These are phyloP conservation scores for Aspergillus cejpii DNA, from an alignment of 2,329 filamentous ascomycete genomes.

Conservation along the genomic window DNA sequence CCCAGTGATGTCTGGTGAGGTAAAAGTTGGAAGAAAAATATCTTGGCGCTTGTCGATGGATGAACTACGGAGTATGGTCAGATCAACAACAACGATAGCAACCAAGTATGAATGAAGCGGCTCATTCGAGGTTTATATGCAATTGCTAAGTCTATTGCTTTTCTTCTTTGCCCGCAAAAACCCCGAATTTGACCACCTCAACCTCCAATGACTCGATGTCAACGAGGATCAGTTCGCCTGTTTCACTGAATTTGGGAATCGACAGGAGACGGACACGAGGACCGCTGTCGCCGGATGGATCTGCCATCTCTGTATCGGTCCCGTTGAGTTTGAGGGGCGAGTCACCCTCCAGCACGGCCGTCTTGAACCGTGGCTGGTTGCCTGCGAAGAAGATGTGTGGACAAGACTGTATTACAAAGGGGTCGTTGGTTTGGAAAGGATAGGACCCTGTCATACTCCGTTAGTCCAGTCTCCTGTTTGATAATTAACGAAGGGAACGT, in stretches of 20 bases:
- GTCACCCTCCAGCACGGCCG: conserved; percentile 56
- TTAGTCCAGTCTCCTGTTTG: conserved; percentile 7
- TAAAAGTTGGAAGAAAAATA: neutral
- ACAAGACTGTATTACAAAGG: conserved; percentile 75
- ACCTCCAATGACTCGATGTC: conserved; percentile 80
- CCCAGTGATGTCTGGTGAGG: neutral
- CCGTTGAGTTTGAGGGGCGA: conserved; percentile 28
- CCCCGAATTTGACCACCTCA: conserved; percentile 57
- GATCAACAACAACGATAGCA: neutral
- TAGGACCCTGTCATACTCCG: conserved; percentile 64
- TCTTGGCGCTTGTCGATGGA: conserved; percentile 19
- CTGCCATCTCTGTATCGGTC: conserved; percentile 30
- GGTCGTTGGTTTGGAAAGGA: conserved; percentile 89
- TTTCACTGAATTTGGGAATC: conserved; percentile 73
- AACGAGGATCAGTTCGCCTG: conserved; percentile 71
- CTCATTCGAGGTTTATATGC: neutral
- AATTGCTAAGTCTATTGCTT: conserved; percentile 22
- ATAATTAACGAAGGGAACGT: conserved; percentile 36
- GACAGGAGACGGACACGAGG: conserved; percentile 72
- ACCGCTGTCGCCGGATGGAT: conserved; percentile 44
- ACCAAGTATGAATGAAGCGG: too few species aligned
- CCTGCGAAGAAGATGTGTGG: conserved; percentile 90
- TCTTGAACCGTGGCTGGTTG: conserved; percentile 73
- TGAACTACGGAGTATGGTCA: conserved; percentile 1
- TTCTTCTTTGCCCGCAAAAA: conserved; percentile 35